phyloP scores from a whole-genome alignment of 73 alveolate genomes.

The Paramecium octaurelia region DNA sequence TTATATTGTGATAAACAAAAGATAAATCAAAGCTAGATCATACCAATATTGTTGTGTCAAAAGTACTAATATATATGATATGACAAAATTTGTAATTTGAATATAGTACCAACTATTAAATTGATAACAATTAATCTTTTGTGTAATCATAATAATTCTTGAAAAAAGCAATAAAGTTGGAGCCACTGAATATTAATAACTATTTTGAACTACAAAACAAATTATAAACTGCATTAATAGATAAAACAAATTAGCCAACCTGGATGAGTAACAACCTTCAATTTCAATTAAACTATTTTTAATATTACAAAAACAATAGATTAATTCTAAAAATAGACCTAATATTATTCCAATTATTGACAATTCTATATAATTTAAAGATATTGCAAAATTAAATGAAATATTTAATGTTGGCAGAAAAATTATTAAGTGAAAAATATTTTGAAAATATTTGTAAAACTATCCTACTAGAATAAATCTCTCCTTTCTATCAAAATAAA shows the following conservation, averaged over 20 bases:
- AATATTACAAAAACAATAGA: background rate
- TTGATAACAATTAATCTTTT: background rate
- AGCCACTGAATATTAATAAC: background rate
- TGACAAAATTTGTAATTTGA: background rate
- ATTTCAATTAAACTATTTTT: background rate
- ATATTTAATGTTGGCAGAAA: background rate
- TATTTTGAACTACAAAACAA: background rate
- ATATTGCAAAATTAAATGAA: background rate
- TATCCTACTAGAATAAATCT: background rate
- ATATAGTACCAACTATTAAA: background rate
- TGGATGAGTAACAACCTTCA: background rate
- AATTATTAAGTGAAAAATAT: background rate
- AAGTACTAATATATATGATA: background rate
- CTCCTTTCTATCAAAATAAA: background rate
- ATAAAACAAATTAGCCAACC: background rate
- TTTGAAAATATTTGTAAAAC: background rate
- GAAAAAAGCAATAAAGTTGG: background rate
- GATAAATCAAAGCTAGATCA: background rate
- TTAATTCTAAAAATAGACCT: background rate
- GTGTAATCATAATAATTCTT: background rate
- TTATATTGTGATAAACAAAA: background rate
- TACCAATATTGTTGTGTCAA: background rate
- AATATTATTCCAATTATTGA: background rate
- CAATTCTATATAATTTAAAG: background rate
- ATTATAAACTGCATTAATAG: background rate